Evolutionary conservation across 2,329 filamentous ascomycete species (phyloP), one percentile per base, ranked within the genome.

Genomic region (Neonectria punicea): DNA sequence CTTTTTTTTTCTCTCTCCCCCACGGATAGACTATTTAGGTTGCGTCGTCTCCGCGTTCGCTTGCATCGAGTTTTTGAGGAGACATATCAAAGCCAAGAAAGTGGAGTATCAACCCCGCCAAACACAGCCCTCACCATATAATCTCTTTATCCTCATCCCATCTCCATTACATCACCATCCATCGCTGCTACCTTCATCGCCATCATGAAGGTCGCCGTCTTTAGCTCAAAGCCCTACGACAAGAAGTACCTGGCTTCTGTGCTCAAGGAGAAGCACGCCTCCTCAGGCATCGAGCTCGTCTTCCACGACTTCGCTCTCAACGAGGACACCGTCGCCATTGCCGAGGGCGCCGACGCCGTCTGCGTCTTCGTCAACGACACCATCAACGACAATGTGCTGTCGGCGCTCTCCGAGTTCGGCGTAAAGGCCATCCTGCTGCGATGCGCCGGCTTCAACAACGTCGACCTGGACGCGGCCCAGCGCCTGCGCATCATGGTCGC

Each of bases 351-450:
- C 63, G 79, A 84, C 46, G 89, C 89, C 61, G 82, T 92, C 53
- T 92, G 89, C 78, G 86, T 87, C 71, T 92, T 92, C 71, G 90
- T 92, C 74, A 92, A 92, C 76, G 90, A 92, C 78, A 77, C 78
- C 5, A 80, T 90, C 20, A 79, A 82, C 58, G 81, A 77, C 5
- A 73, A 78, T 2, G 86, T 90, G 43, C 81, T 91, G 47, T 76
- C 80, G 20, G 78, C 80, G 0, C 83, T 91, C 9, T 79, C 83
- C 58, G 65, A 73, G 20, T 68, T 76, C 46, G 88, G 88, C 71
- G 83, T 89, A 49, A 82, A 82, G 53, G 87, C 86, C 56, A 82
- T 92, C 67, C 84, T 91, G 25, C 82, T 92, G 60, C 88, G 90
- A 57, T 92, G 90, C 77, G 90, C 90, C 2, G 90, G 90, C 61